Evolutionary conservation across 345 rosid species (phyloP), one percentile per base, ranked within the genome.

Genomic region (Populus tremula): DNA sequence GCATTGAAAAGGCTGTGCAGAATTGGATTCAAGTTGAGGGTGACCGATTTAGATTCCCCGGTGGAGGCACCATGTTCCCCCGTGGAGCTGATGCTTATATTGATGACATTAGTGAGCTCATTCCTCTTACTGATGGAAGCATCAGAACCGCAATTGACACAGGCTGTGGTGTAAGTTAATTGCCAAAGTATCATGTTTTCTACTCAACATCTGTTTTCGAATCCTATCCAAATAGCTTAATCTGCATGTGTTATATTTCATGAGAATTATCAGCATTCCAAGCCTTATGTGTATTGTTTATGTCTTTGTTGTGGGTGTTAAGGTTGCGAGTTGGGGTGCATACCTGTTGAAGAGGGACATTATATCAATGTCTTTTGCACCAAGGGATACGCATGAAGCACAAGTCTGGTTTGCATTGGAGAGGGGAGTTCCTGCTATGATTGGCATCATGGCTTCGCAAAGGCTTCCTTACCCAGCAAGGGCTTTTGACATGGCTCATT

Each of bases 301-400:
- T 56, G 9, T 62, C 31, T 11, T 29, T 62, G 27, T 16, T 67
- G 3, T 50, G 21, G 74, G 45, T 66, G 61, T 45, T 72, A 67
- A 94, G 99, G 99, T 96, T 82, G 99, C 99, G 9, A 96, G 99
- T 86, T 96, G 91, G 83, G 98, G 98, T 45, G 98, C 99, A 21
- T 96, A 88, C 85, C 92, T 96, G 29, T 84, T 96, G 76, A 93
- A 84, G 83, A 90, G 98, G 88, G 87, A 92, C 78, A 86, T 96
- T 43, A 63, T 90, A 70, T 76, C 97, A 36, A 85, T 96, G 89
- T 96, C 98, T 43, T 91, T 96, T 86, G 99, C 99, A 17, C 99
- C 97, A 53, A 88, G 99, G 81, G 99, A 96, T 77, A 96, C 98
- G 14, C 99, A 93, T 41, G 98, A 96, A 87, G 97, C 99, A 29